phyloP scores from a whole-genome alignment of 2,329 filamentous ascomycete genomes.

The Pseudocercospora fijiensis region DNA sequence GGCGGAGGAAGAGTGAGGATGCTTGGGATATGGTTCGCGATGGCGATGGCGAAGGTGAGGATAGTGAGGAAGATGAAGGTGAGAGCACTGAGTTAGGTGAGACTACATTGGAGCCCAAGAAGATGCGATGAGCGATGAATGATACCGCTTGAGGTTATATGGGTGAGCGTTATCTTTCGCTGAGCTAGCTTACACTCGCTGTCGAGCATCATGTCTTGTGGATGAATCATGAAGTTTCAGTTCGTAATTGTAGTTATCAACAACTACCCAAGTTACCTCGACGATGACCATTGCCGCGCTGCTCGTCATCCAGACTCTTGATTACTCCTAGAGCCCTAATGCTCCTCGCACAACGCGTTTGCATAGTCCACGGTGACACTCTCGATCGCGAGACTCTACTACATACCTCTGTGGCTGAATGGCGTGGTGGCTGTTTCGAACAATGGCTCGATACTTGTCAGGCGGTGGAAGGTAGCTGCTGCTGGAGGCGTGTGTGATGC shows the following conservation, averaged over 20 bases:
- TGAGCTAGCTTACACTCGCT: not conserved
- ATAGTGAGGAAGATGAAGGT: conserved; percentile 24
- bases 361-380: not conserved
- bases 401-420: not conserved
- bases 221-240: conserved; percentile 12
- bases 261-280: not conserved
- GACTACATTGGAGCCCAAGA: conserved; percentile 25
- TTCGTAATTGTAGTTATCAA: conserved; percentile 11
- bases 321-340: not conserved
- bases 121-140: conserved; percentile 19
- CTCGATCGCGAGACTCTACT: not conserved
- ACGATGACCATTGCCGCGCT: not conserved
- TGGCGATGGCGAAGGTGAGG: conserved; percentile 18
- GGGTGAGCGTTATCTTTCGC: conserved; percentile 11
- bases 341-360: not conserved
- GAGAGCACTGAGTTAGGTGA: conserved; percentile 19
- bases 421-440: not conserved
- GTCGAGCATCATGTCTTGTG: not conserved
- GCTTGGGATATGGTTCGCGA: conserved; percentile 30
- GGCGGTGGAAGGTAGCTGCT: not conserved
- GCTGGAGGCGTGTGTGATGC: not conserved
- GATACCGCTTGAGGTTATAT: not conserved
- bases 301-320: not conserved
- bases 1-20: conserved; percentile 50
- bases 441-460: not conserved